These are phyloP conservation scores for Solanum hybrid DNA, from an alignment of 305 asterid genomes.

Conservation along the genomic window DNA sequence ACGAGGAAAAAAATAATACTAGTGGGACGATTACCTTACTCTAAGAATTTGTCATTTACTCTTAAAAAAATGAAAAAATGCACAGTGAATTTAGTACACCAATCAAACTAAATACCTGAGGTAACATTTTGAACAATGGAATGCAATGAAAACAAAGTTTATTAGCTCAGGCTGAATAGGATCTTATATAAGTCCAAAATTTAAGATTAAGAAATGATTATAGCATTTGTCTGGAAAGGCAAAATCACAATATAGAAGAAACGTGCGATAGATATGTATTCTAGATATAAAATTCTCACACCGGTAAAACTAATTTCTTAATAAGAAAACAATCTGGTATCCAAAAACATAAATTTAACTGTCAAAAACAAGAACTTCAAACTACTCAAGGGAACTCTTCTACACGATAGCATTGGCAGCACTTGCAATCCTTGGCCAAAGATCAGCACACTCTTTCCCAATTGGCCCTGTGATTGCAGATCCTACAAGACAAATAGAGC, in stretches of 20 bases:
- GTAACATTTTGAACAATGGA: too few species aligned
- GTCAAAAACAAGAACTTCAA: not conserved
- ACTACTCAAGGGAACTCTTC: not conserved
- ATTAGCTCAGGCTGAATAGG: not conserved
- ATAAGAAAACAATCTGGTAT: not conserved
- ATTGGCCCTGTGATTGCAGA: constrained; percentile 63
- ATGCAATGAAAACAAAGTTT: not conserved
- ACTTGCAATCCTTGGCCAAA: constrained; percentile 63
- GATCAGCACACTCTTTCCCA: constrained; percentile 62
- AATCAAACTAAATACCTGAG: too few species aligned
- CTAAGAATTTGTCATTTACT: not conserved
- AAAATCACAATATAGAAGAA: not conserved
- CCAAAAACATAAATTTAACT: not conserved
- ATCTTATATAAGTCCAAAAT: not conserved
- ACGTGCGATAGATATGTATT: not conserved
- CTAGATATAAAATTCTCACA: not conserved
- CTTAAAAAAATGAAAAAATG: too few species aligned
- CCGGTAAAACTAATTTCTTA: not conserved
- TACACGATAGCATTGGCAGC: constrained; percentile 61
- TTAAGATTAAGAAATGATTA: not conserved
- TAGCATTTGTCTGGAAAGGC: not conserved
- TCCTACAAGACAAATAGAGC: constrained; percentile 13
- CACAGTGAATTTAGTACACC: not conserved
- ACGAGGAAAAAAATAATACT: not conserved
- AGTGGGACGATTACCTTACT: fast-evolving